These are phyloP conservation scores for Neofusicoccum umdonicola DNA, from an alignment of 2,329 filamentous ascomycete genomes.

Conservation along the genomic window DNA sequence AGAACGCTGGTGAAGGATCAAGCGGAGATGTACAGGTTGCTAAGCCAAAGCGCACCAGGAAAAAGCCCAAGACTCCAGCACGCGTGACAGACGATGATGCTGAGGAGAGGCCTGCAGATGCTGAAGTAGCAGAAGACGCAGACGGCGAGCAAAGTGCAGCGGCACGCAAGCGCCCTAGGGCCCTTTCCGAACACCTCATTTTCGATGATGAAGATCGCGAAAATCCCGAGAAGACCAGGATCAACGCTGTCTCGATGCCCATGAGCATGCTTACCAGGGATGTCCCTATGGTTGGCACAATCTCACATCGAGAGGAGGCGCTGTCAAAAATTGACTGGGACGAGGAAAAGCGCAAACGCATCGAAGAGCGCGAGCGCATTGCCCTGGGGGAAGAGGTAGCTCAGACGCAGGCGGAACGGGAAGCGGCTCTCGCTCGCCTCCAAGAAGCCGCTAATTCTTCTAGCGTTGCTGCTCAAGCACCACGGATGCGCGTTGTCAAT, in stretches of 20 bases:
- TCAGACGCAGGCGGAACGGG: constrained; percentile 19
- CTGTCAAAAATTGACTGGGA: constrained; percentile 66
- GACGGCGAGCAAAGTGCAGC: background rate
- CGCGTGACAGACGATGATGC: background rate
- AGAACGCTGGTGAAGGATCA: background rate
- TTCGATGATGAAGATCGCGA: constrained; percentile 23
- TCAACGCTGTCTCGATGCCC: constrained; percentile 65
- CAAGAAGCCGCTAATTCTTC: constrained; percentile 20
- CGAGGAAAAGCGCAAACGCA: constrained; percentile 42
- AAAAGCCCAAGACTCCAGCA: background rate
- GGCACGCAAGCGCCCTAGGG: background rate
- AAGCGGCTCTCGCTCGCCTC: constrained; percentile 24
- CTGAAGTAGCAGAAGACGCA: background rate
- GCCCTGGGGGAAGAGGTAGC: constrained; percentile 18
- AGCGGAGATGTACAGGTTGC: background rate
- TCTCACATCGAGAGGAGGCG: constrained; percentile 71
- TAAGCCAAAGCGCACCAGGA: constrained; percentile 4
- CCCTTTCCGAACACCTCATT: constrained; percentile 1
- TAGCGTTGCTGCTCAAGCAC: constrained; percentile 39
- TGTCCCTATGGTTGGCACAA: constrained; percentile 63
- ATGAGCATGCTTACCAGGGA: constrained; percentile 73
- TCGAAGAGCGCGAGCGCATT: constrained; percentile 33
- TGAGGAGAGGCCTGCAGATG: background rate
- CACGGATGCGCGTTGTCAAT: constrained; percentile 64
- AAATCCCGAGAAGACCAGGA: constrained; percentile 42